Evolutionary conservation across 129 eudicot species (phyloP), one percentile per base, ranked within the genome.

Genomic region (Silybum marianum): DNA sequence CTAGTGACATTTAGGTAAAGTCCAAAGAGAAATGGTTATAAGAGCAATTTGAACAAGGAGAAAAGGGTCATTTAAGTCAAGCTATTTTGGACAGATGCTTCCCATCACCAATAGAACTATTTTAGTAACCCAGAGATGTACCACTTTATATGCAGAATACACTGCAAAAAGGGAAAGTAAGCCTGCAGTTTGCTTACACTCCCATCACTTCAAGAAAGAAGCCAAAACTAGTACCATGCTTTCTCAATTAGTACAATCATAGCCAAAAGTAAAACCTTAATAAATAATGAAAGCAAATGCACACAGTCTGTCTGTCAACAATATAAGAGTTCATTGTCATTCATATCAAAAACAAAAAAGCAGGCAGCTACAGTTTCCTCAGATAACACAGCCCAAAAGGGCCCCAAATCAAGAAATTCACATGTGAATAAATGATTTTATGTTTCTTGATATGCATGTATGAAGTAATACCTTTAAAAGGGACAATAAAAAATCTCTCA

Each of bases 391-490:
- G 69, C 74, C 76, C 80, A 75, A 44, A 28, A 3, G 42, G 22
- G 26, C 76, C 71, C 75, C 71, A 75, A 68, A 46, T 74, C 19
- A 75, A 24, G 38, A 38, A 75, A 44, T 46, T 44, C 39, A 9
- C 46, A 21, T 82, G 16, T 48, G n/a, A 73, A 82, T 75, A 74
- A 13, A 32, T 26, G 16, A 38, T 7, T 7, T 12, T 21, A 26
- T 75, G 71, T 46, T 46, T 67, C 75, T 58, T 69, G 16, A 75
- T 48, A 82, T 68, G 80, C 69, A 46, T 68, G 80, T 51, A 69
- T 28, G 40, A 73, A 34, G 23, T n/a, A 73, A 75, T 82, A 75
- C 81, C 85, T 18, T 18, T 83, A 77, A 44, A 77, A 54, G 67
- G 70, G 62, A 77, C 81, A 7, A 21, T 82, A 9, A 22, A 65